Conservation (phyloP, 2,329 filamentous ascomycete species). For the Trichoderma atrobrunneum region DNA sequence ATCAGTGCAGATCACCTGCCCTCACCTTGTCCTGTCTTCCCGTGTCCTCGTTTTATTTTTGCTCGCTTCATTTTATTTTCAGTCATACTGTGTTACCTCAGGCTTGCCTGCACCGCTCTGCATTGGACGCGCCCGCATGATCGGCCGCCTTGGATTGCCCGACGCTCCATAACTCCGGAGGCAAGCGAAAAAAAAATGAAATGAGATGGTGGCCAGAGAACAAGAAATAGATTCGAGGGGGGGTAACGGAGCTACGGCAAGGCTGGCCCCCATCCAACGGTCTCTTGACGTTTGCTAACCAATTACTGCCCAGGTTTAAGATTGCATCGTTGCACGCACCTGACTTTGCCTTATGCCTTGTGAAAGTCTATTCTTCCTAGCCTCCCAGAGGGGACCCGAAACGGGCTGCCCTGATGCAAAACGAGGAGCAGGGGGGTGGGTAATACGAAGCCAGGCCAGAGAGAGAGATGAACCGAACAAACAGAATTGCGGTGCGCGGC, state of each 20-base stretch:
- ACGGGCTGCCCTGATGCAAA: not conserved
- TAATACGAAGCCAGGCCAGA: not conserved
- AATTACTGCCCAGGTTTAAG: not conserved
- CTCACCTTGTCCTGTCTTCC: not conserved
- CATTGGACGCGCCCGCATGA: not conserved
- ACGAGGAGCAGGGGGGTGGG: not conserved
- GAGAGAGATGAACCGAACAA: not conserved
- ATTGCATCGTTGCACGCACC: conserved; percentile 9
- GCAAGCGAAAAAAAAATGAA: conserved; percentile 3
- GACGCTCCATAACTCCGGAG: not conserved
- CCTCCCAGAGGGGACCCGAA: not conserved
- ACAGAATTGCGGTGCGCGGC: not conserved
- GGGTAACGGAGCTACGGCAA: not conserved
- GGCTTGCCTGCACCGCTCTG: not conserved
- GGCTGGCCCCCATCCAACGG: conserved; percentile 3
- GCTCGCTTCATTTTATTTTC: not conserved
- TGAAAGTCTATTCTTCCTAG: not conserved
- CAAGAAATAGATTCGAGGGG: not conserved
- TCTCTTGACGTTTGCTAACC: not conserved
- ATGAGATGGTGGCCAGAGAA: not conserved
- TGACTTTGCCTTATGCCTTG: not conserved
- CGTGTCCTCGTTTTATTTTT: not conserved
- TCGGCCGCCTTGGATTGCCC: not conserved
- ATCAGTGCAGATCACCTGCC: not conserved
- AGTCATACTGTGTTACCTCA: not conserved